A percentile compares a stretch with the other conserved stretches of the same genome.
These are phyloP conservation scores for Colletotrichum tropicicola DNA, from an alignment of 2,329 filamentous ascomycete species.

Conservation along the genomic window DNA sequence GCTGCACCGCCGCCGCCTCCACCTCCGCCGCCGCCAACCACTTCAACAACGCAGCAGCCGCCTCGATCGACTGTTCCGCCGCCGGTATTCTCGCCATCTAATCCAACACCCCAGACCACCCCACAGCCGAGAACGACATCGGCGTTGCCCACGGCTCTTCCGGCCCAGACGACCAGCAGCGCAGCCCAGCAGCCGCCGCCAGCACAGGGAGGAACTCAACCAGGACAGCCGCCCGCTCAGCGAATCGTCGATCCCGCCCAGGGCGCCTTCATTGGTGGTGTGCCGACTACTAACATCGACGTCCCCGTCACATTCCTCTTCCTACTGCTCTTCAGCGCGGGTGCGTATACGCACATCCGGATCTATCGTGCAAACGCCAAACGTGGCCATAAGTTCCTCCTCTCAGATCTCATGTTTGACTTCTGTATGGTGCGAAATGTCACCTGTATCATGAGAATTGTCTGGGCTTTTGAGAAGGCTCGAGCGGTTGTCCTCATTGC, in stretches of 20 bases:
- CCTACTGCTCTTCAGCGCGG: constrained; percentile 36
- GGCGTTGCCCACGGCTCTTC: constrained; percentile 3
- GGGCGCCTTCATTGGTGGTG: constrained; percentile 20
- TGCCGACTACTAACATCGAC: constrained; percentile 30
- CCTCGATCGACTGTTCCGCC: neutral
- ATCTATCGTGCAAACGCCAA: constrained; percentile 40
- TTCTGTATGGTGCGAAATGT: constrained; percentile 46
- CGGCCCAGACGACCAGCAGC: constrained; percentile 9
- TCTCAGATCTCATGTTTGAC: constrained; percentile 47
- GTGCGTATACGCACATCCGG: constrained; percentile 36
- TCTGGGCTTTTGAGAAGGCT: constrained; percentile 40
- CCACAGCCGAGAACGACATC: neutral
- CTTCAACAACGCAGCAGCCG: neutral
- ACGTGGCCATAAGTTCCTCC: constrained; percentile 47
- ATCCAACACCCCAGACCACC: neutral
- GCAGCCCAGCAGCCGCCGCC: constrained; percentile 4
- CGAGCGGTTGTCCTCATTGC: constrained; percentile 43
- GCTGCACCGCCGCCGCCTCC: neutral
- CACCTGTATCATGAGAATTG: constrained; percentile 46
- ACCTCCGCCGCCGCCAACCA: neutral
- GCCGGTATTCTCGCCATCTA: neutral
- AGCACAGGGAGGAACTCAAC: neutral
- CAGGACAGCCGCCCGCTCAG: neutral
- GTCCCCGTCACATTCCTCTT: constrained; percentile 36
- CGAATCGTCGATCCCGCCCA: constrained; percentile 14